Conservation (phyloP, 495 filamentous ascomycete genomes). For the Penicillium atrosanguineum region DNA sequence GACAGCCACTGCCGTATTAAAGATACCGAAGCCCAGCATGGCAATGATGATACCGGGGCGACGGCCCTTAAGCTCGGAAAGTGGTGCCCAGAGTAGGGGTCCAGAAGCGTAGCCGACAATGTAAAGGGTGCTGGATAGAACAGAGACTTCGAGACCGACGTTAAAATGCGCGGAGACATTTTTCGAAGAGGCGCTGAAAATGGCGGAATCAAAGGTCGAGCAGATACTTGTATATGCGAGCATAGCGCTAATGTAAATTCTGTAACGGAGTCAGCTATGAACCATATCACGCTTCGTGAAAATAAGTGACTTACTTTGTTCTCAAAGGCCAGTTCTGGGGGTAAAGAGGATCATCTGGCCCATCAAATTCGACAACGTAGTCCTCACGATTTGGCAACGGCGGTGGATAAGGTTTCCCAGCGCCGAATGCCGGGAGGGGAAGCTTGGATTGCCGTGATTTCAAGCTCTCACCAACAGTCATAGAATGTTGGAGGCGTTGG, state of each 20-base stretch:
- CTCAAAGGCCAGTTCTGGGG: conserved; percentile 75
- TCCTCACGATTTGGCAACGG: conserved; percentile 49
- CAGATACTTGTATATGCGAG: conserved; percentile 41
- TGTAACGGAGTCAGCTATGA: conserved; percentile 1
- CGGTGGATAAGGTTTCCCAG: conserved; percentile 77
- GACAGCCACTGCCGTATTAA: conserved; percentile 58
- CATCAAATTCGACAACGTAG: conserved; percentile 60
- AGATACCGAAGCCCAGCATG: conserved; percentile 48
- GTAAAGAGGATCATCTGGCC: conserved; percentile 71
- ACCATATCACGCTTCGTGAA: not conserved
- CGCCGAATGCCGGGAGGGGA: conserved; percentile 52
- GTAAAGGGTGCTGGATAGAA: conserved; percentile 57
- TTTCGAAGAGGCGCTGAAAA: conserved; percentile 27
- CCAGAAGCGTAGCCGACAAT: conserved; percentile 59
- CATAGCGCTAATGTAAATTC: conserved; percentile 30
- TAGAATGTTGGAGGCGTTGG: conserved; percentile 36
- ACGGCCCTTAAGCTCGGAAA: conserved; percentile 62
- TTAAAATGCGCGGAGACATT: conserved; percentile 37
- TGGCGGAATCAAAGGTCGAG: conserved; percentile 37
- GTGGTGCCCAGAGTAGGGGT: conserved; percentile 62
- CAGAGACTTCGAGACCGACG: conserved; percentile 51
- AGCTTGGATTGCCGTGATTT: conserved; percentile 41
- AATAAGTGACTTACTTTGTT: conserved; percentile 56
- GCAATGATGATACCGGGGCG: conserved; percentile 56
- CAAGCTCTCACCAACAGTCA: conserved; percentile 37